Evolutionary conservation across 1,284 basidiomycete genomes (phyloP), one percentile per base, ranked within the genome.

Genomic region (Ceraceosorus guamensis): DNA sequence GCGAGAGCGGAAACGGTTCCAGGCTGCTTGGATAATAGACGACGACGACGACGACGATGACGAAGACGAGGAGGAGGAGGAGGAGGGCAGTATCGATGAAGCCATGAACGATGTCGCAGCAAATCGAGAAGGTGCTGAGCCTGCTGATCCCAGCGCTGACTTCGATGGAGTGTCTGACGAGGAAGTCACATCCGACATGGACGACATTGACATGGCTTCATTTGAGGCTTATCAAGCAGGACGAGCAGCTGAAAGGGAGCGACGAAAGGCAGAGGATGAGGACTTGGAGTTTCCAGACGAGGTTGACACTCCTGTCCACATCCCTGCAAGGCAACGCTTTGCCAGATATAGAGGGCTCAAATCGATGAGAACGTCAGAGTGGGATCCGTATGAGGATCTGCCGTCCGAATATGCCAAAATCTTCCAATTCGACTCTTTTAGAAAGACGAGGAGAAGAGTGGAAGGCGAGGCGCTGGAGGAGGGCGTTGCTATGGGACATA

Each of bases 311-410:
- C 95, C 93, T 0, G 82, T 87, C 60, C 87, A 95, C 61, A 80
- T 88, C n/a, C 78, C 88, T 0, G 93, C 92, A 0, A 81, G 84
- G 10, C 82, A 83, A n/a, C 83, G 95, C 5, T 97, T 98, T 78
- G 89, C 91, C 66, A 83, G 93, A 37, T 99, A 87, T 77, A 85
- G 93, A 55, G 95, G 93, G 0, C 77, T 99, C 77, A 85, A 86
- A 54, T 91, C 88, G 11, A 89, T 98, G 82, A 83, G 93, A 41
- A 97, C 95, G 1, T 91, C 87, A 68, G 88, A 88, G 18, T 99
- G 93, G 93, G 93, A 98, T 76, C 86, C 93, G 6, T 97, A 90
- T 69, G 93, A 98, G 78, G 93, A 95, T 68, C 81, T 99, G 16
- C 95, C 93, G 4, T 78, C 86, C 53, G 92, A 98, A 72, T 98